Evolutionary conservation across 768 basidiomycete species (phyloP).

Genomic region (Lactarius indigo): DNA sequence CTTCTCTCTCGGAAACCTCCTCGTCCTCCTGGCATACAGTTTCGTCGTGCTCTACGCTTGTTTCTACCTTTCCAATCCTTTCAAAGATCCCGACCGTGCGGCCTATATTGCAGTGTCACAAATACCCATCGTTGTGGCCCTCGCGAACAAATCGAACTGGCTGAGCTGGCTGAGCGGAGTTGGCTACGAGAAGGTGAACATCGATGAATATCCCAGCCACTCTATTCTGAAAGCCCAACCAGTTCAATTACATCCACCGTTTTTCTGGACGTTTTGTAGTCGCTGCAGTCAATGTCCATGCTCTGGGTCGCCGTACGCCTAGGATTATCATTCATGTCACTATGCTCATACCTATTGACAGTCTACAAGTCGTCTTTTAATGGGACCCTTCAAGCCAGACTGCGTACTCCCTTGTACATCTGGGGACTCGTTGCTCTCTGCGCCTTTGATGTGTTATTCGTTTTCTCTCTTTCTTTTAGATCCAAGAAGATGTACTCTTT

Average conservation of each 20-base stretch:
- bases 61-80: conserved; percentile 35
- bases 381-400: neutral
- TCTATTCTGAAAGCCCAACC: conserved; percentile 10
- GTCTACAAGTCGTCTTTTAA: conserved; percentile 7
- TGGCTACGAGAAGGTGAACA: conserved; percentile 43
- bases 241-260: conserved; percentile 57
- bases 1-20: conserved; percentile 37
- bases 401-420: neutral
- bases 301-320: conserved; percentile 39
- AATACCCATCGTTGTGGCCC: conserved; percentile 41
- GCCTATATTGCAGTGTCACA: conserved; percentile 42
- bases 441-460: conserved; percentile 36
- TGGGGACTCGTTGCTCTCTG: conserved; percentile 37
- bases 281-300: conserved; percentile 41
- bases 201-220: conserved; percentile 13
- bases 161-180: conserved; percentile 40
- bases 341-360: conserved; percentile 1
- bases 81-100: conserved; percentile 34
- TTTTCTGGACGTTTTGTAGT: conserved; percentile 44
- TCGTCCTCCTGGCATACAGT: conserved; percentile 38
- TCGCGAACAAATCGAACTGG: conserved; percentile 51
- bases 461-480: conserved; percentile 41
- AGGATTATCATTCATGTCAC: neutral
- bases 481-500: conserved; percentile 41
- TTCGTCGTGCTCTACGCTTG: conserved; percentile 35